Conservation (phyloP, 2,329 filamentous ascomycete species). For the Gnomoniopsis smithogilvyi region DNA sequence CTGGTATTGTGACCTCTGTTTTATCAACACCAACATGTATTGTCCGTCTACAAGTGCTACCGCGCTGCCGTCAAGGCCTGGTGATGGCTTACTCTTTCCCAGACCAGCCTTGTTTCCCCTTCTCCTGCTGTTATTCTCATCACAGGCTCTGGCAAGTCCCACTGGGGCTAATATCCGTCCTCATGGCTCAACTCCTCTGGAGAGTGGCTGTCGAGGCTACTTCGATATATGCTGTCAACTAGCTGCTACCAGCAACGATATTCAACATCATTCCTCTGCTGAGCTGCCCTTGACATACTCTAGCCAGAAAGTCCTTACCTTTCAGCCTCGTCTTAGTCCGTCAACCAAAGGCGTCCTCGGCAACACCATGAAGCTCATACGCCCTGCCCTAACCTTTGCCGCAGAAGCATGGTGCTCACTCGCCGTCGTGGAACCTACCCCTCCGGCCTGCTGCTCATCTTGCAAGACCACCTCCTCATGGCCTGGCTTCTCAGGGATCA, state of each 20-base stretch:
- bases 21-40: too few species aligned
- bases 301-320: background rate
- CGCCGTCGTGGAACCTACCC: background rate
- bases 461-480: constrained; percentile 28
- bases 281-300: background rate
- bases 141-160: background rate
- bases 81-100: background rate
- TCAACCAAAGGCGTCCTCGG: background rate
- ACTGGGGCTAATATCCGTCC: background rate
- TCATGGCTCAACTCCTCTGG: background rate
- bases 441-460: background rate
- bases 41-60: too few species aligned
- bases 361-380: constrained; percentile 5
- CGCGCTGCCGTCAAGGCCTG: too few species aligned
- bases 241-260: background rate
- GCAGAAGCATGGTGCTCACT: constrained; percentile 2
- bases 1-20: too few species aligned
- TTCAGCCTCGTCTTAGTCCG: background rate
- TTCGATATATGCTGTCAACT: constrained; percentile 2
- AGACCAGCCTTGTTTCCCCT: background rate
- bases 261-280: background rate
- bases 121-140: background rate
- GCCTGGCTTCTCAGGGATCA: constrained; percentile 34
- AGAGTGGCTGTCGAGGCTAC: background rate
- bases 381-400: constrained; percentile 1